A percentile compares a stretch with the other conserved stretches of the same genome.
These are phyloP conservation scores for Orbilia oligospora DNA, from an alignment of 2,329 filamentous ascomycete species.

Conservation along the genomic window DNA sequence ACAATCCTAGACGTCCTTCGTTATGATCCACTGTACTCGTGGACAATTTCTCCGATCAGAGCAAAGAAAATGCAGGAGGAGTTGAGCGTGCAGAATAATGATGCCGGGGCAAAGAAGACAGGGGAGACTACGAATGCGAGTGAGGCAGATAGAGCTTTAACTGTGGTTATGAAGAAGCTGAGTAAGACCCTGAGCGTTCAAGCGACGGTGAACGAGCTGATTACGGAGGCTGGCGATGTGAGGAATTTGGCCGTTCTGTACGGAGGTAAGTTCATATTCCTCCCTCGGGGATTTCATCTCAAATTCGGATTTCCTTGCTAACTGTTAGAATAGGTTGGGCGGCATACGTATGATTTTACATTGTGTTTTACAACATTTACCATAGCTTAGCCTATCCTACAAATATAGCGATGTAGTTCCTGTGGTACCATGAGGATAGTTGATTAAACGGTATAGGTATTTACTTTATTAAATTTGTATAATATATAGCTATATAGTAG, in stretches of 20 bases:
- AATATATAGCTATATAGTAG: slow-evolving; percentile 2
- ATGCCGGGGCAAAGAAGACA: slow-evolving; percentile 64
- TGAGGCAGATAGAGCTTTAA: slow-evolving; percentile 91
- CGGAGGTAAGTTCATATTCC: slow-evolving; percentile 72
- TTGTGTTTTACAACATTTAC: neutral
- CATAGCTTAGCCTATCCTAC: too few relatives aligned
- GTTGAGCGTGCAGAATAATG: slow-evolving; percentile 59
- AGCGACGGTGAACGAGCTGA: slow-evolving; percentile 95
- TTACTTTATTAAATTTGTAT: slow-evolving; percentile 17
- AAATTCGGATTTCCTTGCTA: slow-evolving; percentile 16
- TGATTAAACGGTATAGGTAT: too few relatives aligned
- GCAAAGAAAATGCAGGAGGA: slow-evolving; percentile 77
- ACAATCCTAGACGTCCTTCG: slow-evolving; percentile 96
- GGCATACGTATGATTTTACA: slow-evolving; percentile 66
- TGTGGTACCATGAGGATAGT: neutral
- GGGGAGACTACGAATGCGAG: slow-evolving; percentile 68
- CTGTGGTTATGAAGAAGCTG: slow-evolving; percentile 95
- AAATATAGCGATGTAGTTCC: too few relatives aligned
- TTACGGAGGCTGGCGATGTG: slow-evolving; percentile 95
- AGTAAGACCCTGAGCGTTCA: slow-evolving; percentile 93
- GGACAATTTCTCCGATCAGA: slow-evolving; percentile 74
- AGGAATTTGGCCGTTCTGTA: slow-evolving; percentile 92
- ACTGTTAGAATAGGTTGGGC: slow-evolving; percentile 67
- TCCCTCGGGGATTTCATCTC: neutral
- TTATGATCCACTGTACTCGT: slow-evolving; percentile 97